Evolutionary conservation across 768 basidiomycete species (phyloP).

Genomic region (Hebeloma cylindrosporum): DNA sequence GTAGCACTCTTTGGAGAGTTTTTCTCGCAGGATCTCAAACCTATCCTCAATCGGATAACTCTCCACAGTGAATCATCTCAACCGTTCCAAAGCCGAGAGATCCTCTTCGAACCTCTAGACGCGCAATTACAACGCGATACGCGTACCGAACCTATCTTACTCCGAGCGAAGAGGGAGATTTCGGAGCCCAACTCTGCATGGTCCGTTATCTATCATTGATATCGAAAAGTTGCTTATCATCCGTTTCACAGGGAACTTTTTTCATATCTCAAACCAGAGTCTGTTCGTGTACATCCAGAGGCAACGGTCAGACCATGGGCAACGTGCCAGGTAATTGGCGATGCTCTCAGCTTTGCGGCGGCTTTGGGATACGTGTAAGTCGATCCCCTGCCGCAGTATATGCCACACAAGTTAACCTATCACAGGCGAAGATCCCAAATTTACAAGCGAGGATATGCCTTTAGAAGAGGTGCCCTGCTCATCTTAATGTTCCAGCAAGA

Average conservation of each 20-base stretch:
- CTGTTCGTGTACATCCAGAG: constrained; percentile 80
- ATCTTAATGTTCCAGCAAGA: constrained; percentile 88
- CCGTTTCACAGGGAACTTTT: constrained; percentile 70
- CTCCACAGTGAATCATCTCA: constrained; percentile 77
- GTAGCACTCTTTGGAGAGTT: constrained; percentile 84
- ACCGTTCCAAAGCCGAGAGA: constrained; percentile 71
- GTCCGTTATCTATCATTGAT: constrained; percentile 35
- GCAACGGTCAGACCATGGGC: constrained; percentile 88
- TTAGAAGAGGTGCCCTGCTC: constrained; percentile 65
- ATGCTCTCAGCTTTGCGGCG: constrained; percentile 78
- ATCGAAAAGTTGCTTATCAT: constrained; percentile 1
- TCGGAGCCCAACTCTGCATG: constrained; percentile 62
- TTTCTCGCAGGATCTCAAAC: constrained; percentile 70
- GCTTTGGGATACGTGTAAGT: constrained; percentile 75
- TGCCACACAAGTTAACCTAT: constrained; percentile 7
- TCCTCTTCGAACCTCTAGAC: constrained; percentile 81
- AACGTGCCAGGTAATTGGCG: constrained; percentile 73
- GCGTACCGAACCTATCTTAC: constrained; percentile 62
- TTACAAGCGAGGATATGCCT: constrained; percentile 79
- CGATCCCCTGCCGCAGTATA: not conserved
- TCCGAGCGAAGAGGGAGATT: constrained; percentile 77
- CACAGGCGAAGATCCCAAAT: constrained; percentile 66
- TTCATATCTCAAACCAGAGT: constrained; percentile 82
- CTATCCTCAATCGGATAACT: constrained; percentile 79
- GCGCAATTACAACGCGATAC: constrained; percentile 59